These are phyloP conservation scores for Alternaria hordeiaustralica DNA, from an alignment of 2,329 filamentous ascomycete species.

Conservation along the genomic window DNA sequence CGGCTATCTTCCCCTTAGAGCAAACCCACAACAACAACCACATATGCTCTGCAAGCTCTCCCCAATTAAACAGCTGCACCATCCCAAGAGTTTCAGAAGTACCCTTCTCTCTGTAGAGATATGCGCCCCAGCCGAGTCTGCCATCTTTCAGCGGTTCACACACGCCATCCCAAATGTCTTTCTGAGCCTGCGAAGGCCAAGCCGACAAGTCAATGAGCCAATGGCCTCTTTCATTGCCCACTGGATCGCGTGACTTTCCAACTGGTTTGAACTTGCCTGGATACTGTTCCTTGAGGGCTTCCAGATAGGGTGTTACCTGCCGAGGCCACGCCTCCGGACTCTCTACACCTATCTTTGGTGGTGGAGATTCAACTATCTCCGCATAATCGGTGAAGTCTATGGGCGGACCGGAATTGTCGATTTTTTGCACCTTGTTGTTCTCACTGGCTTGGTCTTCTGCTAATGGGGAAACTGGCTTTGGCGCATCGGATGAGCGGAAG, in stretches of 20 bases:
- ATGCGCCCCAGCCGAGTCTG: constrained; percentile 71
- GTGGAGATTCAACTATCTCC: constrained; percentile 33
- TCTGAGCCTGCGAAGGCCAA: constrained; percentile 61
- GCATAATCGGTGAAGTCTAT: constrained; percentile 33
- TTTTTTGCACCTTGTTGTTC: neutral
- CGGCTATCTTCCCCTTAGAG: constrained; percentile 67
- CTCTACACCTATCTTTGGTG: constrained; percentile 28
- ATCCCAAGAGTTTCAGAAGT: constrained; percentile 38
- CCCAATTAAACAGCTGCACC: constrained; percentile 79
- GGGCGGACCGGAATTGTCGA: neutral
- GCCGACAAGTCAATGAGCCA: constrained; percentile 70
- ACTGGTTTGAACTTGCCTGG: constrained; percentile 43
- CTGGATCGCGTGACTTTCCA: constrained; percentile 55
- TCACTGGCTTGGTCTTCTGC: neutral
- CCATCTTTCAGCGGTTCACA: constrained; percentile 65
- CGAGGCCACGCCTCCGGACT: constrained; percentile 29
- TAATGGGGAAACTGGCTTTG: neutral
- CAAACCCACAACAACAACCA: constrained; percentile 78
- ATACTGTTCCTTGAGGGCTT: constrained; percentile 36
- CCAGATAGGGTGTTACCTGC: constrained; percentile 36
- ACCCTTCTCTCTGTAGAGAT: constrained; percentile 53
- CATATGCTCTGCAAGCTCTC: constrained; percentile 72
- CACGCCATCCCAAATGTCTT: constrained; percentile 68
- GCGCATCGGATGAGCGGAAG: neutral
- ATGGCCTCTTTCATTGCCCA: constrained; percentile 74